Percentiles rank a stretch among this genome's conserved stretches.
phyloP scores from a whole-genome alignment of 305 asterid genomes.

The Stenogyne calaminthoides region DNA sequence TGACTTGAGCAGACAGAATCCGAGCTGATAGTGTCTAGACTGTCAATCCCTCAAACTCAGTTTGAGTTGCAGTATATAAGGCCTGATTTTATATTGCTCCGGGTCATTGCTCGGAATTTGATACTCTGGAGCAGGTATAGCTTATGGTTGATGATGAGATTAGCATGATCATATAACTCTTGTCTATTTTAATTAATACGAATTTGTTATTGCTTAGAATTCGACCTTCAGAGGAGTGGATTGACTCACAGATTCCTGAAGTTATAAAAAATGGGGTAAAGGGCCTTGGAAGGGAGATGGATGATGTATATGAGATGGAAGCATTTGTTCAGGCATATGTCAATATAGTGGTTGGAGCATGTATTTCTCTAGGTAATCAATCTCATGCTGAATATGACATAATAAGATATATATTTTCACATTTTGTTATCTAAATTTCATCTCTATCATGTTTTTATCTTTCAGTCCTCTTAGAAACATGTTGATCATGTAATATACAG shows the following conservation, averaged over 20 bases:
- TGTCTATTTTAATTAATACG: conserved; percentile 21
- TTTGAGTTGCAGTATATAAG: conserved; percentile 91
- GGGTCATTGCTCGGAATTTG: conserved; percentile 87
- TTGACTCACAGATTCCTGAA: conserved; percentile 78
- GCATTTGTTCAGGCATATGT: conserved; percentile 87
- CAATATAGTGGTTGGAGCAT: conserved; percentile 86
- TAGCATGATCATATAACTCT: neutral
- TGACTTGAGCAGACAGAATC: conserved; percentile 75
- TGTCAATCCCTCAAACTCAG: conserved; percentile 82
- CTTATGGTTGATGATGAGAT: conserved; percentile 31
- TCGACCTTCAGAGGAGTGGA: conserved; percentile 86
- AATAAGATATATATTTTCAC: conserved; percentile 12
- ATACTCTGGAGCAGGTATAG: conserved; percentile 92
- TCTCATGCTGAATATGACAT: conserved; percentile 16
- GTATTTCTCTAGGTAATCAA: conserved; percentile 81
- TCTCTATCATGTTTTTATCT: conserved; percentile 1
- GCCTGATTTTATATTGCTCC: conserved; percentile 94
- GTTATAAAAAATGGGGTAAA: conserved; percentile 61
- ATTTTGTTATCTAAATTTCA: conserved; percentile 9
- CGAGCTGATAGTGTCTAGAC: conserved; percentile 74
- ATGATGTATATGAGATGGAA: conserved; percentile 72
- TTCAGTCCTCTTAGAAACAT: neutral
- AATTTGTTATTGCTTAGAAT: conserved; percentile 48
- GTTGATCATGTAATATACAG: neutral
- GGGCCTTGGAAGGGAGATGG: conserved; percentile 63